Evolutionary conservation across 2,329 filamentous ascomycete species (phyloP).

Genomic region (Fusarium brevicatenulatum): DNA sequence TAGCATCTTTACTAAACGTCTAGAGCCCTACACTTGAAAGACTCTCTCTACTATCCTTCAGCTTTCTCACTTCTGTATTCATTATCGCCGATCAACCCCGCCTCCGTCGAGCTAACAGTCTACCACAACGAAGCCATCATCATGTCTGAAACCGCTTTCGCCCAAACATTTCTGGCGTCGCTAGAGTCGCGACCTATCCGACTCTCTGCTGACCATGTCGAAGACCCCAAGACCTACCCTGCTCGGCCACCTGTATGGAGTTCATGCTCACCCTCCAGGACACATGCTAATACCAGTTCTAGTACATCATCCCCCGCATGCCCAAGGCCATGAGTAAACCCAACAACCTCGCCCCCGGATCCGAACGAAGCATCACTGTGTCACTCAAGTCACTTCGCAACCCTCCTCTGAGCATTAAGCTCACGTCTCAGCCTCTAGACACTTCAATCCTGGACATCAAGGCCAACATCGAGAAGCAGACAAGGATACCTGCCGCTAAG

Average conservation of each 20-base stretch:
- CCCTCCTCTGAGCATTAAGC: constrained; percentile 73
- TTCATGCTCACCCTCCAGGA: neutral
- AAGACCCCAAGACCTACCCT: constrained; percentile 83
- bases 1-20: neutral
- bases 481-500: constrained; percentile 76
- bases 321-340: constrained; percentile 65
- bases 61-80: neutral
- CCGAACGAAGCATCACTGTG: constrained; percentile 65
- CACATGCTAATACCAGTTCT: constrained; percentile 10
- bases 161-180: constrained; percentile 81
- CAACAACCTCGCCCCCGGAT: constrained; percentile 60
- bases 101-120: constrained; percentile 28
- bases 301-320: constrained; percentile 80
- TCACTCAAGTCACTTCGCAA: constrained; percentile 81
- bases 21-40: neutral
- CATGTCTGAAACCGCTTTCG: constrained; percentile 88
- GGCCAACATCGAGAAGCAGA: constrained; percentile 69
- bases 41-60: neutral
- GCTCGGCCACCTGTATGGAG: constrained; percentile 75
- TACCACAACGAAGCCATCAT: constrained; percentile 34
- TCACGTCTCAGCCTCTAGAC: constrained; percentile 70
- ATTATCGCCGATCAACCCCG: constrained; percentile 32
- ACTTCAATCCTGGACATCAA: constrained; percentile 86
- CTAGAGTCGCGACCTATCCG: constrained; percentile 83
- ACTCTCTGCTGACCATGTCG: constrained; percentile 89